Evolutionary conservation across 345 rosid genomes (phyloP), one percentile per base, ranked within the genome.

Genomic region (Hibiscus tridactylites): DNA sequence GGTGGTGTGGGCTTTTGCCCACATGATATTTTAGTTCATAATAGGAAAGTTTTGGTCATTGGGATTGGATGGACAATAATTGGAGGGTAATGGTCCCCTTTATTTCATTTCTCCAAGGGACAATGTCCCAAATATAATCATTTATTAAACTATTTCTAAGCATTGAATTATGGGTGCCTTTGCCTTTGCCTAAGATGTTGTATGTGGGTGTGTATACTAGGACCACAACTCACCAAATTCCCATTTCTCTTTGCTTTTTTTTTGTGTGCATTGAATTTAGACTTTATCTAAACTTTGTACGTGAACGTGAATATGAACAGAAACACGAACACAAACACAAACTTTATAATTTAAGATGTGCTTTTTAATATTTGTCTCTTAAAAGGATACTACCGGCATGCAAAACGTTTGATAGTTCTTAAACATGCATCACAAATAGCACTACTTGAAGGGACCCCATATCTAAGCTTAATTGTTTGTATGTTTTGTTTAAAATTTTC

Each of bases 91-190:
- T 3, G 58, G 37, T 26, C 58, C 58, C 70, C 12, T 66, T 67
- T 49, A 58, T 10, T 47, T 66, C 24, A 66, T 29, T 21, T 66
- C 70, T 47, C 70, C 56, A 13, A 66, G 70, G 70, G 70, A 47
- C 70, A 65, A 65, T 31, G 70, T 26, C 17, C 28, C 68, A 64
- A 56, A 58, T 58, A 58, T 58, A 26, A 52, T 13, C n/a, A 8
- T 47, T 44, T 65, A 42, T 5, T 39, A 64, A 31, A 57, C 37
- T 35, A 62, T n/a, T 26, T 16, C 12, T 16, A 65, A 44, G 28
- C 56, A 65, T 42, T 44, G 29, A 65, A 65, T 39, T 2, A 65
- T 5, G 17, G 69, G 54, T 24, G 10, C 15, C 7, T 10, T 58
- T 21, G 35, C 35, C 21, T 44, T 21, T 21, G 29, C 53, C 69